These are phyloP conservation scores for Penicillium roqueforti DNA, from an alignment of 495 filamentous ascomycete species.

Conservation along the genomic window DNA sequence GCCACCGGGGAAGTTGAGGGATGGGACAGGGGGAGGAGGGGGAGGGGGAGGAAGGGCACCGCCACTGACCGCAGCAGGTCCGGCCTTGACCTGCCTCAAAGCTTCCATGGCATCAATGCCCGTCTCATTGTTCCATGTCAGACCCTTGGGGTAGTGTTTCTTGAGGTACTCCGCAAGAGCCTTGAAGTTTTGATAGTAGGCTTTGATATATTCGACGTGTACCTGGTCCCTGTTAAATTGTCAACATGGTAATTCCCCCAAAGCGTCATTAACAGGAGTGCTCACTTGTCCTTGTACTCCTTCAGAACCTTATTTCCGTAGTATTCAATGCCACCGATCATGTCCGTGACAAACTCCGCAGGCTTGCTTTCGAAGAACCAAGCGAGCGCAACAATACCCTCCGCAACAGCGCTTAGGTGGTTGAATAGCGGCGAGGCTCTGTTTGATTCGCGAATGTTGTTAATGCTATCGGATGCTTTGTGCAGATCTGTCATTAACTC, in stretches of 20 bases:
- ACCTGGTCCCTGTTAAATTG: conserved; percentile 56
- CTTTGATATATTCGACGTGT: conserved; percentile 79
- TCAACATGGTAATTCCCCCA: conserved; percentile 10
- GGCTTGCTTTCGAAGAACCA: conserved; percentile 86
- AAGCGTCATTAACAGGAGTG: not conserved
- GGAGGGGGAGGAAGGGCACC: conserved; percentile 47
- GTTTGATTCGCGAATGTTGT: conserved; percentile 73
- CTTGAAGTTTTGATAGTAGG: conserved; percentile 84
- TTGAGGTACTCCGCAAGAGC: conserved; percentile 75
- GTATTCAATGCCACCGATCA: conserved; percentile 74
- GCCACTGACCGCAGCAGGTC: conserved; percentile 38
- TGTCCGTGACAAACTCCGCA: conserved; percentile 73
- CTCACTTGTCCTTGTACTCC: conserved; percentile 86
- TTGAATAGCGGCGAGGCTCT: conserved; percentile 64
- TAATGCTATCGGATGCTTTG: conserved; percentile 67
- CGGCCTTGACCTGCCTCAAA: conserved; percentile 55
- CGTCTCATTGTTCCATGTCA: conserved; percentile 80
- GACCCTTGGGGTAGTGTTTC: conserved; percentile 69
- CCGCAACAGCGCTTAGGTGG: conserved; percentile 80
- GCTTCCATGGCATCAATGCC: conserved; percentile 73
- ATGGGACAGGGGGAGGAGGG: conserved; percentile 55
- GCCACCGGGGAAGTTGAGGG: conserved; percentile 49
- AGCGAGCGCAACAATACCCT: conserved; percentile 77
- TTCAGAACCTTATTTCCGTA: conserved; percentile 89
- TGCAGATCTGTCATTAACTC: conserved; percentile 81